Evolutionary conservation across 371 early-diverging fungal genomes (phyloP), one percentile per base, ranked within the genome.

Genomic region (Fennellomyces sp.): DNA sequence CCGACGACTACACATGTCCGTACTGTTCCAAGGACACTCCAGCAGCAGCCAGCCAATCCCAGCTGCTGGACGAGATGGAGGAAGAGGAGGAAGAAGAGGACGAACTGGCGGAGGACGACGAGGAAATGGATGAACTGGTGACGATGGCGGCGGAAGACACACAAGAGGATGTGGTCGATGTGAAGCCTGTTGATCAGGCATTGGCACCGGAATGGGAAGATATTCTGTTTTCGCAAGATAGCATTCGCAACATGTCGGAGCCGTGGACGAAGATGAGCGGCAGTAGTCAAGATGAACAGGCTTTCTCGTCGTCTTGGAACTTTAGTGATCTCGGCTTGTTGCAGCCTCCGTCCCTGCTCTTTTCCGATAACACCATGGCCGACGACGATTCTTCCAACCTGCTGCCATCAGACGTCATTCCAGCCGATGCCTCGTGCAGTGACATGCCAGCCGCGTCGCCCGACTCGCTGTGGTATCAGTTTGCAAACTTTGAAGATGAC

Each of bases 1-100:
- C 52, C 6, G 78, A 78, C 6, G 68, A 64, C 17, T 82, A 76
- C 55, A 66, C 61, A 47, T 85, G 86, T 60, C 76, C 82, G 10
- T 53, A 73, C 4, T 85, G 86, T 47, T 72, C 11, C 6, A 31
- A 61, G 28, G 28, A 39, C 19, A 26, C 61, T 15, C 19, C 49
- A 19, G 30, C 28, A 27, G 12, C 19, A n/a, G 25, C 47, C 12
- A 28, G 17, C 42, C n/a, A 28, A 28, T 17, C 35, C n/a, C 33
- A 10, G 48, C 21, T n/a, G 23, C 23, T 25, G 48, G 52, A 41
- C 25, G 35, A 30, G 30, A 56, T 51, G 28, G 29, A 51, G 1
- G 38, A 63, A 15, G 58, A 52, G 28, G 29, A 51, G 1, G 38
- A 63, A 15, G 58, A 52, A 27, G 58, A 63, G 35, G 58, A 63